Conservation (phyloP, 129 eudicot genomes). For the Centella asiatica region DNA sequence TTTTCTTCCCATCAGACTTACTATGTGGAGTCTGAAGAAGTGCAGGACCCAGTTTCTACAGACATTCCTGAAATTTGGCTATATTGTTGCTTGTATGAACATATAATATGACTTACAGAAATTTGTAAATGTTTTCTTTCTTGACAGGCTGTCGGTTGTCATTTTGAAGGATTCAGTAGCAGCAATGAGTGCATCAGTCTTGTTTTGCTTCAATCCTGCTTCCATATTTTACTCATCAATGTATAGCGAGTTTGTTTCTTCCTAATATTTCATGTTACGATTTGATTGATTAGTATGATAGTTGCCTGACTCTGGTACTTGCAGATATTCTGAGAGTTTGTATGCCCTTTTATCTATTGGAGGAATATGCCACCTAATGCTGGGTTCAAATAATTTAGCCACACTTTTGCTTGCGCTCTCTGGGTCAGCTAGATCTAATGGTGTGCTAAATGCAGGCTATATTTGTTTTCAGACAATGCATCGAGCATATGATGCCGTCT, state of each 20-base stretch:
- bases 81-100: too few relatives aligned
- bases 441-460: conserved; percentile 93
- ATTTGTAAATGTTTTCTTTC: too few relatives aligned
- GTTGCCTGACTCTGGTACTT: conserved; percentile 10
- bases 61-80: too few relatives aligned
- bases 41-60: too few relatives aligned
- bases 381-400: conserved; percentile 41
- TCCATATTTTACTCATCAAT: conserved; percentile 90
- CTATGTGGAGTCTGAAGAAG: too few relatives aligned
- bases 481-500: conserved; percentile 49
- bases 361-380: conserved; percentile 57
- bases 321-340: conserved; percentile 90
- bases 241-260: conserved; percentile 34
- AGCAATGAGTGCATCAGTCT: conserved; percentile 66
- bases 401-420: conserved; percentile 64
- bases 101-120: too few relatives aligned
- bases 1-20: too few relatives aligned
- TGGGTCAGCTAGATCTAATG: conserved; percentile 88
- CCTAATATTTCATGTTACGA: neutral
- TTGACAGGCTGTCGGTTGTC: conserved; percentile 61
- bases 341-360: conserved; percentile 78
- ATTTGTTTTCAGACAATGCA: conserved; percentile 70
- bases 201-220: conserved; percentile 97
- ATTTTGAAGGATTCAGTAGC: conserved; percentile 60
- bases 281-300: neutral